Conservation (phyloP, 1,139 yeast species). For the Blastobotrys persicus region DNA sequence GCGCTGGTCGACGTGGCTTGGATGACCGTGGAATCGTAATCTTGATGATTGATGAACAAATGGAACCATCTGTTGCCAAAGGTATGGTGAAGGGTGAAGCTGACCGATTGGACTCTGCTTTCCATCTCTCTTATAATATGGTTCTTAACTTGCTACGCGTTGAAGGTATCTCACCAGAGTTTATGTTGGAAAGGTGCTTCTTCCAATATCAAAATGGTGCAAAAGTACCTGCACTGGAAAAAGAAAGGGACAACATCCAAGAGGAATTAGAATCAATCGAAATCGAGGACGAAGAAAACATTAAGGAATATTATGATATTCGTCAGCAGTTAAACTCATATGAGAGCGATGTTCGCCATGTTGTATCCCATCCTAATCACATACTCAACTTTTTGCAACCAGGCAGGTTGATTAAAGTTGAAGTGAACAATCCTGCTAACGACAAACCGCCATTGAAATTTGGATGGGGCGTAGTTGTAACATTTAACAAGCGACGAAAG, state of each 20-base stretch:
- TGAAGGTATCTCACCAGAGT: constrained; percentile 97
- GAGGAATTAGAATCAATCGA: constrained; percentile 33
- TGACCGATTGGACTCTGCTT: constrained; percentile 92
- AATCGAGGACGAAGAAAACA: constrained; percentile 69
- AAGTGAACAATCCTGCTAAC: constrained; percentile 39
- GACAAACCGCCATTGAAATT: constrained; percentile 49
- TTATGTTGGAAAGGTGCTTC: constrained; percentile 91
- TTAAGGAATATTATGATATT: constrained; percentile 80
- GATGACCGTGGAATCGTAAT: constrained; percentile 99
- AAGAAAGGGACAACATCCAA: constrained; percentile 54
- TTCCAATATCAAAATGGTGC: constrained; percentile 93
- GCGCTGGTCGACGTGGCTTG: constrained; percentile 99
- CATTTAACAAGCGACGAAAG: constrained; percentile 61
- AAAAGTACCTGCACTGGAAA: constrained; percentile 81
- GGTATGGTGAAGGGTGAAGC: constrained; percentile 99
- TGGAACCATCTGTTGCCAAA: constrained; percentile 99
- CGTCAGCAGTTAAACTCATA: constrained; percentile 68
- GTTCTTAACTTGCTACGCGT: constrained; percentile 92
- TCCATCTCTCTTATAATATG: constrained; percentile 97
- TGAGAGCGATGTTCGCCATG: constrained; percentile 73
- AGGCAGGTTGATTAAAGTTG: constrained; percentile 78
- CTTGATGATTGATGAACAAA: constrained; percentile 98
- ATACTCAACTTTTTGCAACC: constrained; percentile 78
- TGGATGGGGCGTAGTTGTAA: constrained; percentile 93
- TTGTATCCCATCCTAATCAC: constrained; percentile 91